Base-by-base conservation (phyloP, 2,329 filamentous ascomycete genomes). In the Fusarium neocosmosporiellum region DNA sequence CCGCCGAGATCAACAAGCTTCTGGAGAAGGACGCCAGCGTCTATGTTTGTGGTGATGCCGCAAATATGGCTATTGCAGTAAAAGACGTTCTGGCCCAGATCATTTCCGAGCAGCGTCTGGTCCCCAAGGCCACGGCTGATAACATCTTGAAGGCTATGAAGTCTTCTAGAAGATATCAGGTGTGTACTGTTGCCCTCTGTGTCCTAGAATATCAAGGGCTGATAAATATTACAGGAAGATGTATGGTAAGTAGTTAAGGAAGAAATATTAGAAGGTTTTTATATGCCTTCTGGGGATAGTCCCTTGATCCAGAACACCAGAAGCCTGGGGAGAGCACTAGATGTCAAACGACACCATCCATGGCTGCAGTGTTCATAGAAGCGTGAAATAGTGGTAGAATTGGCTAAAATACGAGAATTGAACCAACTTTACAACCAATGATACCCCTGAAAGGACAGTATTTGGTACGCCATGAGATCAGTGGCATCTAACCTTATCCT, bases 21-120 rank as follows among this genome's bases (percentile, higher is more conserved):
- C 27, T 67, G 11, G 24, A 37, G 29, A 11, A 59, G 14, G n/a
- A 36, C 2, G 65, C 41, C 5, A 14, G 7, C 7, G 27, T 67
- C 10, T 67, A 64, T 20, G 54, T 67, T 2, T 67, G 65, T 27
- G 65, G 65, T 13, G 54, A 67, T 27, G 65, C 59, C 9, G 27
- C 24, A 14, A 55, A 46, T 5, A 67, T 67, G 65, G 60, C 65
- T 2, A 18, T 24, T n/a, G 16, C 50, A 6, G 60, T 67, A 2
- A 29, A 37, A 7, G 6, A 22, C 1, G 14, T 27, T 5, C 36
- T 67, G 2, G 20, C 14, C 7, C 7, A 41, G 0, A 29, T 63
- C 9, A 36, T 63, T 27, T 16, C n/a, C 5, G 27, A 53, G n/a
- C 31, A 63, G n/a, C 50, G 65, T 3, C n/a, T 8, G 1, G 3